Base-by-base conservation (phyloP, 2,329 filamentous ascomycete species). In the Fusarium sp. region DNA sequence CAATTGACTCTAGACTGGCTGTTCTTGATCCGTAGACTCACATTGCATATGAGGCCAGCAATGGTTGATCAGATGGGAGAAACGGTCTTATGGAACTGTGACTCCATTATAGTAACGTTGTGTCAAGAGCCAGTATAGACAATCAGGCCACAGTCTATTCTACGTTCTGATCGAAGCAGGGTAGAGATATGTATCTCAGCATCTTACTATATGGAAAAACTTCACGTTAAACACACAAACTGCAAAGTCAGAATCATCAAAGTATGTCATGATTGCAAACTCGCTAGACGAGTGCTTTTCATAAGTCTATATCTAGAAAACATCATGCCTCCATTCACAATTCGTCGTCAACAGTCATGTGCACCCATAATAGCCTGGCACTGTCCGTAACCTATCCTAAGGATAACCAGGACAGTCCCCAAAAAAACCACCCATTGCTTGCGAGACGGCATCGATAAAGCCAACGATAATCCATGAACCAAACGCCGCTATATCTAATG, bases 401-500 rank as follows among this genome's bases (percentile, higher is more conserved):
- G 59, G 63, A 72, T 59, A 63, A 61, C 51, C 51, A 71, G 60
- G 52, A 62, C 63, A 59, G 56, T 59, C 34, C 67, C 32, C 24
- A 47, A 64, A 67, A 64, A 64, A 44, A 70, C 59, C 58, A 45
- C 54, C 68, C 63, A 63, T 66, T 66, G 72, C 70, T 67, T 68
- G 66, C 60, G 68, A 67, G 72, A 64, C 72, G 61, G 63, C 70
- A 57, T 75, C 59, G 66, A 72, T 65, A 63, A 65, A 73, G 72
- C 63, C 73, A 68, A 68, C 68, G 73, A 73, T 71, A 76, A 76
- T 72, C 73, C 75, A 75, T 64, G 73, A 76, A 73, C 74, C 74
- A 70, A 75, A 76, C 75, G 74, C 75, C 74, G 71, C 73, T 72
- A 75, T 75, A 74, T 75, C 68, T 75, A 73, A 69, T 72, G 70